These are phyloP conservation scores for Artemisia tridentata DNA, from an alignment of 129 eudicot genomes.

Conservation along the genomic window DNA sequence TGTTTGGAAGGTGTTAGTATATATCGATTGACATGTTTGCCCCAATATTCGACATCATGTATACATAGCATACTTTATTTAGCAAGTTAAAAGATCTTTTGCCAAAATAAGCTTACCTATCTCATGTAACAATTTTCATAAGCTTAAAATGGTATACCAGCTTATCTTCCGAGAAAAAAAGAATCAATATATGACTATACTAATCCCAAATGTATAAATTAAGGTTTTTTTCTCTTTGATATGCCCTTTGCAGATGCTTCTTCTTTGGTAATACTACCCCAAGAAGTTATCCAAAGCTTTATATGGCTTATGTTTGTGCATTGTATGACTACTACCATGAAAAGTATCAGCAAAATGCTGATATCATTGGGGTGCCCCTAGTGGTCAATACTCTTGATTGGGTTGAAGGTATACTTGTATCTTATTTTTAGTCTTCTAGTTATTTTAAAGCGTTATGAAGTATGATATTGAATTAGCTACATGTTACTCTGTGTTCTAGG, in stretches of 20 bases:
- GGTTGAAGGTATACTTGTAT: conserved; percentile 60
- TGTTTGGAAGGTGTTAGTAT: too few relatives aligned
- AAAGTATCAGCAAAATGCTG: conserved; percentile 23
- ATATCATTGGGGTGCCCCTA: conserved; percentile 50
- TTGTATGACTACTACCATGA: conserved; percentile 56
- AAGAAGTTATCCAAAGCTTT: conserved; percentile 54
- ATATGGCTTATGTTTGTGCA: conserved; percentile 42
- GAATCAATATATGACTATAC: too few relatives aligned
- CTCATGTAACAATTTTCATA: too few relatives aligned
- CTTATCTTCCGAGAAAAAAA: too few relatives aligned
- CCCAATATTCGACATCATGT: too few relatives aligned
- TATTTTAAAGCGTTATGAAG: not conserved
- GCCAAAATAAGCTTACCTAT: too few relatives aligned
- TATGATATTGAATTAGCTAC: not conserved
- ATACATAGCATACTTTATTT: too few relatives aligned
- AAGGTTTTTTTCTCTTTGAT: not conserved
- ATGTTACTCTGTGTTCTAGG: conserved; percentile 36
- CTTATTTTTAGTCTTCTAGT: not conserved
- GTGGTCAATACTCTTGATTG: conserved; percentile 76
- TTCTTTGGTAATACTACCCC: conserved; percentile 73
- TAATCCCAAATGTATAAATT: too few relatives aligned
- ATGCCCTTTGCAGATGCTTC: conserved; percentile 54
- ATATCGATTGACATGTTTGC: too few relatives aligned
- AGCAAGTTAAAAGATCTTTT: too few relatives aligned
- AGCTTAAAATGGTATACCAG: too few relatives aligned